These are phyloP conservation scores for Saccharomyces jurei DNA, from an alignment of 805 yeast genomes.

Conservation along the genomic window DNA sequence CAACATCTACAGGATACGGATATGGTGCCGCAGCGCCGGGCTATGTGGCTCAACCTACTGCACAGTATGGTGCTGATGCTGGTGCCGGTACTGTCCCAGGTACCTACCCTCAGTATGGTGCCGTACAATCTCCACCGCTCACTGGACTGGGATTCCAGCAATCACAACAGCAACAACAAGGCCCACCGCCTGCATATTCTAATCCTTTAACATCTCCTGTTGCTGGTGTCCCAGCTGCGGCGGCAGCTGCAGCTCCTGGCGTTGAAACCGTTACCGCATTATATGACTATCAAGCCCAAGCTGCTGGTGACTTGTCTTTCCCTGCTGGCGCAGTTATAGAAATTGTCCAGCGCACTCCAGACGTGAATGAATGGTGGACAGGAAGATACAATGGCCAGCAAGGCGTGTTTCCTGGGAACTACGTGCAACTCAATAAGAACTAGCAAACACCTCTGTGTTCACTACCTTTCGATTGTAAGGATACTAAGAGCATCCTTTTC, in stretches of 20 bases:
- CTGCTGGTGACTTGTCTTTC: constrained; percentile 83
- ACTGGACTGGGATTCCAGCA: constrained; percentile 8
- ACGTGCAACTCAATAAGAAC: constrained; percentile 59
- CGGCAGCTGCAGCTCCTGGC: constrained; percentile 30
- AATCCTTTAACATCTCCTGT: constrained; percentile 25
- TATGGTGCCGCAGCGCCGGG: constrained; percentile 14
- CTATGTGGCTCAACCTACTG: constrained; percentile 1
- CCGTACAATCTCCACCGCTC: constrained; percentile 4
- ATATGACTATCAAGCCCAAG: constrained; percentile 88
- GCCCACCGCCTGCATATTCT: constrained; percentile 16
- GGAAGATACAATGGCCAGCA: constrained; percentile 76
- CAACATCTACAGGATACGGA: constrained; percentile 15
- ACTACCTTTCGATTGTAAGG: neutral
- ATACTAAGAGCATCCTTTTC: neutral
- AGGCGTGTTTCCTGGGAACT: constrained; percentile 95
- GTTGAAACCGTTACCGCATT: constrained; percentile 75
- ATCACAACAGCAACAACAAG: constrained; percentile 20
- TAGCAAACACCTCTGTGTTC: neutral
- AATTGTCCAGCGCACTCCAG: constrained; percentile 71
- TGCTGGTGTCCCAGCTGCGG: constrained; percentile 32
- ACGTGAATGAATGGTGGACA: constrained; percentile 97
- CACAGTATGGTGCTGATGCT: constrained; percentile 18
- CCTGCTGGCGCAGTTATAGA: constrained; percentile 83
- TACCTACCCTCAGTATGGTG: constrained; percentile 11
- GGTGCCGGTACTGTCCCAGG: constrained; percentile 5